These are phyloP conservation scores for Ajuga chamaepitys DNA, from an alignment of 257 asterid genomes.

Conservation along the genomic window DNA sequence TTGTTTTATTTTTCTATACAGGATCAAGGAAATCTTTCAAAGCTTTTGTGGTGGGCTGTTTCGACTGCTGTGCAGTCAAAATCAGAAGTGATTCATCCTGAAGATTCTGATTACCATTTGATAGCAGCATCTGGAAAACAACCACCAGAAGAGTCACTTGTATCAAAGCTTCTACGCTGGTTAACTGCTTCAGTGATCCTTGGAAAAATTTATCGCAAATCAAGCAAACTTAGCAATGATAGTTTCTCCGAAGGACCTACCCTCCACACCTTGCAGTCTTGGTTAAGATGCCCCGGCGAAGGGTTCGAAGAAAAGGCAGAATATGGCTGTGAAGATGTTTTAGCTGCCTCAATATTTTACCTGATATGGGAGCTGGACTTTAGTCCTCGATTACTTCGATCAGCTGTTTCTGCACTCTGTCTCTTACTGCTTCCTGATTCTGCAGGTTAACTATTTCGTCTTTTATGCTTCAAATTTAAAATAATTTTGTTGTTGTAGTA, in stretches of 20 bases:
- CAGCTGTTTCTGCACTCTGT: conserved; percentile 67
- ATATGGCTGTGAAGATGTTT: conserved; percentile 29
- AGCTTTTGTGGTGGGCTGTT: conserved; percentile 68
- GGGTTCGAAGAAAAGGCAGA: conserved; percentile 15
- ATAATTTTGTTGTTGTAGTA: neutral
- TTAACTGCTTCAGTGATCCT: conserved; percentile 72
- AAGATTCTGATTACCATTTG: conserved; percentile 19
- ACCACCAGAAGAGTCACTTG: conserved; percentile 41
- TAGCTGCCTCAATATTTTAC: conserved; percentile 57
- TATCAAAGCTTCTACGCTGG: conserved; percentile 80
- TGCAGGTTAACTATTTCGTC: conserved; percentile 40
- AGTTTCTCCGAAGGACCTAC: conserved; percentile 27
- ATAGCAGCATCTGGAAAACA: conserved; percentile 21
- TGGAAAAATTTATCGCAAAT: conserved; percentile 40
- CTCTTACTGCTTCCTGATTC: conserved; percentile 48
- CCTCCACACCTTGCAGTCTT: conserved; percentile 35
- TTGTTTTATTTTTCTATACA: conserved; percentile 19
- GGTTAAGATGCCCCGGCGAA: conserved; percentile 37
- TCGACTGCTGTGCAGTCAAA: conserved; percentile 51
- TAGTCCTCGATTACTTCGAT: conserved; percentile 45
- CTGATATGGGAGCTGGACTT: conserved; percentile 55
- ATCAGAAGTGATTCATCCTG: conserved; percentile 22
- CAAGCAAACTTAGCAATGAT: conserved; percentile 18
- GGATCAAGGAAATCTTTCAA: conserved; percentile 53
- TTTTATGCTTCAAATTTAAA: neutral